Conservation (phyloP, 257 asterid species). For the Solanum piurae region DNA sequence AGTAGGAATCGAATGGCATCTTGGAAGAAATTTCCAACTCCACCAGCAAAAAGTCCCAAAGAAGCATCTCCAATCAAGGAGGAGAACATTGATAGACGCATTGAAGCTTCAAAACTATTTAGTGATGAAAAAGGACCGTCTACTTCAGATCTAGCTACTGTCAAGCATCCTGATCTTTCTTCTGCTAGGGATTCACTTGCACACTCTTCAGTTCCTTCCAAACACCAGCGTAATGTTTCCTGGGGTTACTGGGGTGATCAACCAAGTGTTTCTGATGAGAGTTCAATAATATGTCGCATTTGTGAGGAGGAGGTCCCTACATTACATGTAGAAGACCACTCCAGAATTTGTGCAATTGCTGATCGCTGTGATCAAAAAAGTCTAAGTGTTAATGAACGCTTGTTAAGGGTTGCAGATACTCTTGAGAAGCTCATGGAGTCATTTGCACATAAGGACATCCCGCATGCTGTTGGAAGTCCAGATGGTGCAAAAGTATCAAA, state of each 20-base stretch:
- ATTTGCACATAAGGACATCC: slow-evolving; percentile 56
- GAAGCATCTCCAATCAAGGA: slow-evolving; percentile 42
- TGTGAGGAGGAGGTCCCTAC: slow-evolving; percentile 99
- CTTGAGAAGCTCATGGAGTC: slow-evolving; percentile 95
- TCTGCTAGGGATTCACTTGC: slow-evolving; percentile 47
- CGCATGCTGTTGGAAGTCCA: slow-evolving; percentile 59
- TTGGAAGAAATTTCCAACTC: slow-evolving; percentile 91
- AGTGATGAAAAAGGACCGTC: slow-evolving; percentile 27
- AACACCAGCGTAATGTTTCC: slow-evolving; percentile 72
- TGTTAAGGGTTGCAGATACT: slow-evolving; percentile 68
- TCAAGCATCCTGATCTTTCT: slow-evolving; percentile 48
- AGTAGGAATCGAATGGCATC: slow-evolving; percentile 85
- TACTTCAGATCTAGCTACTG: slow-evolving; percentile 46
- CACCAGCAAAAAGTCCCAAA: slow-evolving; percentile 62
- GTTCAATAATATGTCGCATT: slow-evolving; percentile 94
- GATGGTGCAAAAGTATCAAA: slow-evolving; percentile 75
- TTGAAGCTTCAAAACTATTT: slow-evolving; percentile 36
- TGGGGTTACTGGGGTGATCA: slow-evolving; percentile 99
- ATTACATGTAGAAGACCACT: slow-evolving; percentile 94
- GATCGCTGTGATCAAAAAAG: slow-evolving; percentile 97
- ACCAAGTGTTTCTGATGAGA: slow-evolving; percentile 64
- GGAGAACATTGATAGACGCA: slow-evolving; percentile 30
- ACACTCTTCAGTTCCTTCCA: slow-evolving; percentile 30
- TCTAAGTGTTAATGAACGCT: slow-evolving; percentile 80
- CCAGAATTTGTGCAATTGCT: slow-evolving; percentile 91